Evolutionary conservation across 495 filamentous ascomycete genomes (phyloP).

Genomic region (Gamarada debralockiae): DNA sequence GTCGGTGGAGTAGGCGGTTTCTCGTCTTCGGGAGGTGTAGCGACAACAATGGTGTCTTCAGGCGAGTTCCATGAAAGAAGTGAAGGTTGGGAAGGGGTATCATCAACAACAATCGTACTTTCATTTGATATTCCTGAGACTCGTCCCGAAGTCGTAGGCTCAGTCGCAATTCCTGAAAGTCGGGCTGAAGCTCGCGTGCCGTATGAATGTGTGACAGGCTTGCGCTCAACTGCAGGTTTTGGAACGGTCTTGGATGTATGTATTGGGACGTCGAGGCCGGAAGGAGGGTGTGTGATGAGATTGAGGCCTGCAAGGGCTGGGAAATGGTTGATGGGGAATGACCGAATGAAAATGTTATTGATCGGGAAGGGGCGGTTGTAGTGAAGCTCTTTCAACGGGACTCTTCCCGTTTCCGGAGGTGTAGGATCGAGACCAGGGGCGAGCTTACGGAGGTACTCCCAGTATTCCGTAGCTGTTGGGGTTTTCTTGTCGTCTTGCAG

Average conservation of each 20-base stretch:
- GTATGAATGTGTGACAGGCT: conserved; percentile 9
- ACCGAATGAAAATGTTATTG: background rate
- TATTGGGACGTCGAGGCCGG: conserved; percentile 6
- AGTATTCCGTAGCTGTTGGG: conserved; percentile 5
- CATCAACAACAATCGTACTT: background rate
- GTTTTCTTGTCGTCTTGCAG: background rate
- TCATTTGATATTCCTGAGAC: background rate
- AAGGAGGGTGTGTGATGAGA: conserved; percentile 14
- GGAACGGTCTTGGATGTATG: background rate
- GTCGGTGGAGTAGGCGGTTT: background rate
- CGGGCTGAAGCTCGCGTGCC: conserved; percentile 9
- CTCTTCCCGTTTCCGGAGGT: conserved; percentile 1
- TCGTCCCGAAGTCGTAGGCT: background rate
- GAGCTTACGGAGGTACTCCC: conserved; percentile 10
- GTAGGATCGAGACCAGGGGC: conserved; percentile 5
- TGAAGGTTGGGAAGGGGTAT: background rate
- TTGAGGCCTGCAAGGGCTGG: conserved; percentile 12
- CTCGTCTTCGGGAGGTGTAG: background rate
- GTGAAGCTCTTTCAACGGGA: background rate
- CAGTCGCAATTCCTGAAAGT: background rate
- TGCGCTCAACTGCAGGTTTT: background rate
- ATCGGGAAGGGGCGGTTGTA: background rate
- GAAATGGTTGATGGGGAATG: conserved; percentile 12
- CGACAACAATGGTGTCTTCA: conserved; percentile 10
- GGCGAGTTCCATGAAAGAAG: background rate